A percentile compares a stretch with the other conserved stretches of the same genome.
phyloP scores from a whole-genome alignment of 805 yeast genomes.

The Candida ovalis region DNA sequence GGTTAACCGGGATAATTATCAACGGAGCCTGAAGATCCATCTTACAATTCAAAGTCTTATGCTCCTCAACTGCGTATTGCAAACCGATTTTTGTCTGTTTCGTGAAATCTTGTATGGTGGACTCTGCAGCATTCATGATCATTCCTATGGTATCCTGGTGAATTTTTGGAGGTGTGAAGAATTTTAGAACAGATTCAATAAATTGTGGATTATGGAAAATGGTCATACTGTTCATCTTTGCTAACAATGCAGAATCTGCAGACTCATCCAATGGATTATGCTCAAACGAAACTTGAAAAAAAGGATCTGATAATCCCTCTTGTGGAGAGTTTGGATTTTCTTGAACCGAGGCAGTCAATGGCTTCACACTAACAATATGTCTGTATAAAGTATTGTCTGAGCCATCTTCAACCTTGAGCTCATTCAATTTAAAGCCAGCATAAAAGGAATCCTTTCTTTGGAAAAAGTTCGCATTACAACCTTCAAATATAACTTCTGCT shows the following conservation, averaged over 20 bases:
- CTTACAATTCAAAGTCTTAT: conserved; percentile 80
- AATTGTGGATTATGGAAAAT: conserved; percentile 85
- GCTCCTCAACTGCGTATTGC: conserved; percentile 91
- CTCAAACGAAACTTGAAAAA: conserved; percentile 80
- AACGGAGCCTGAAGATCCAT: conserved; percentile 93
- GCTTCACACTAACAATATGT: conserved; percentile 82
- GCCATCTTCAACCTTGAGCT: conserved; percentile 84
- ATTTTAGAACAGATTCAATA: conserved; percentile 65
- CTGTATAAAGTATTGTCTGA: conserved; percentile 75
- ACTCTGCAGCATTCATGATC: conserved; percentile 90
- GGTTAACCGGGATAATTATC: conserved; percentile 79
- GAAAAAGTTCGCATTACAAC: conserved; percentile 66
- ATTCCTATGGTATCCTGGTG: conserved; percentile 88
- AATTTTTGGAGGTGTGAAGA: conserved; percentile 83
- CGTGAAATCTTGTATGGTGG: conserved; percentile 87
- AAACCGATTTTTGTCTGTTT: conserved; percentile 87
- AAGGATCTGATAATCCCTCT: conserved; percentile 45
- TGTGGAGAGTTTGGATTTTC: conserved; percentile 20
- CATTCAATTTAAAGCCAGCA: conserved; percentile 70
- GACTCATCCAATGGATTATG: conserved; percentile 77
- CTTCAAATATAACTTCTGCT: conserved; percentile 79
- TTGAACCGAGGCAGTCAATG: conserved; percentile 39
- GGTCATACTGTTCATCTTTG: conserved; percentile 81
- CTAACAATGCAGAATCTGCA: conserved; percentile 75
- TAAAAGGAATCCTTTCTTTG: conserved; percentile 79